Evolutionary conservation across 495 filamentous ascomycete genomes (phyloP), one percentile per base, ranked within the genome.

Genomic region (Sordaria brevicollis): DNA sequence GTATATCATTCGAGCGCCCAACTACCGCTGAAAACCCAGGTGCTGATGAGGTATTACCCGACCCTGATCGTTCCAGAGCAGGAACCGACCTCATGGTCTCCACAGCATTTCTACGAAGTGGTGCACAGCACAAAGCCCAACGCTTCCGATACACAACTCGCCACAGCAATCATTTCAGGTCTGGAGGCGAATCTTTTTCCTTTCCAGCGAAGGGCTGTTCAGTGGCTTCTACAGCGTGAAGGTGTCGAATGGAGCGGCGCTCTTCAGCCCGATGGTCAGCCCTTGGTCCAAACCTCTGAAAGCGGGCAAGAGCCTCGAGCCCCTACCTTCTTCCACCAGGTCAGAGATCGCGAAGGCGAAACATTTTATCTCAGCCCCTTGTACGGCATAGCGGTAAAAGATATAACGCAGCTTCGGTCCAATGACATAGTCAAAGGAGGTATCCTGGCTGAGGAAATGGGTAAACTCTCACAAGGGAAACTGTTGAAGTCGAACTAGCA

Each of bases 361-460:
- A 15, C 31, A 3, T 71, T 79, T 43, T 80, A 78, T 65, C n/a
- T 82, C 57, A 96, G 91, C 77, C 83, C 88, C 65, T 75, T 93
- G 13, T 87, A 89, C 67, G 87, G 89, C 71, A 78, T 88, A 11
- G 83, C 89, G 10, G 87, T 86, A 1, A 83, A 80, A 8, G 84
- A 90, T 76, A 49, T 83, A 2, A 78, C 77, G 33, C 57, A 78
- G 8, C 89, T 89, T 74, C 68, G 73, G 34, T 77, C 82, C 41
- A 74, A 78, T 9, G 77, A 83, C 62, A 74, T 71, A 2, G 68
- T 92, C 35, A 87, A 83, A 65, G 90, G 90, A 35, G 91, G 91
- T 49, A 89, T 87, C 35, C 84, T 99, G 25, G 92, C 93, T 0
- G 94, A 99, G 78, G 95, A 99, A 79, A 97, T 97, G 95, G 94